Conservation (phyloP, 148 eudicot species). For the Chenopodium berlandieri region DNA sequence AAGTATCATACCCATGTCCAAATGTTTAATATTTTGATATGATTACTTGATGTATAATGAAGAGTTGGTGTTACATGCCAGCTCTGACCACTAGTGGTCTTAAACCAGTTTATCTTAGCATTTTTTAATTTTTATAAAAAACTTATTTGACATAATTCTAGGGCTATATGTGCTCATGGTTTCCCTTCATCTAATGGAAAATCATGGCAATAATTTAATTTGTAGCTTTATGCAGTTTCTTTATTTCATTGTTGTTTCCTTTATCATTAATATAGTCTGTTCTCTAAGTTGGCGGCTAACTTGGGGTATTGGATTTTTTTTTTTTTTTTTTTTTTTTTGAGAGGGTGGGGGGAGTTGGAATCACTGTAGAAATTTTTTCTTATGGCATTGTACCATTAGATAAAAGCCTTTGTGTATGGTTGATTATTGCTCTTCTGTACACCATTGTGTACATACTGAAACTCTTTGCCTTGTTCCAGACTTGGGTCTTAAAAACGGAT, state of each 20-base stretch:
- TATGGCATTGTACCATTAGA: neutral
- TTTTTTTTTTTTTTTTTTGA: too few species aligned
- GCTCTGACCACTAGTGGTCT: neutral
- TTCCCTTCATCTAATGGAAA: neutral
- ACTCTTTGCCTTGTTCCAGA: slow-evolving; percentile 25
- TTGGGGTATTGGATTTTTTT: neutral
- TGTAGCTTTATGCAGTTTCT: neutral
- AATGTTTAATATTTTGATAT: too few species aligned
- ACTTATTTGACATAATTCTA: neutral
- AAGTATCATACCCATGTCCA: too few species aligned
- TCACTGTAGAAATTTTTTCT: neutral
- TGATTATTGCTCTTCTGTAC: neutral
- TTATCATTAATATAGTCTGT: neutral
- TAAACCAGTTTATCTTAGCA: neutral
- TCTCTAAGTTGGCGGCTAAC: neutral
- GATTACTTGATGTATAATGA: neutral
- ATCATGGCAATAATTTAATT: neutral
- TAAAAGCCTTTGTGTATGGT: neutral
- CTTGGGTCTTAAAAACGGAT: slow-evolving; percentile 41
- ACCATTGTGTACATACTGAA: neutral
- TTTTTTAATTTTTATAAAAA: neutral
- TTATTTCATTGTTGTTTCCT: neutral
- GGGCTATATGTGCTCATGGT: neutral
- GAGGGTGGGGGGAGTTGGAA: neutral
- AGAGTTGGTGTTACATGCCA: neutral